Conservation (phyloP, 805 yeast genomes). For the Candida sphagnicola region DNA sequence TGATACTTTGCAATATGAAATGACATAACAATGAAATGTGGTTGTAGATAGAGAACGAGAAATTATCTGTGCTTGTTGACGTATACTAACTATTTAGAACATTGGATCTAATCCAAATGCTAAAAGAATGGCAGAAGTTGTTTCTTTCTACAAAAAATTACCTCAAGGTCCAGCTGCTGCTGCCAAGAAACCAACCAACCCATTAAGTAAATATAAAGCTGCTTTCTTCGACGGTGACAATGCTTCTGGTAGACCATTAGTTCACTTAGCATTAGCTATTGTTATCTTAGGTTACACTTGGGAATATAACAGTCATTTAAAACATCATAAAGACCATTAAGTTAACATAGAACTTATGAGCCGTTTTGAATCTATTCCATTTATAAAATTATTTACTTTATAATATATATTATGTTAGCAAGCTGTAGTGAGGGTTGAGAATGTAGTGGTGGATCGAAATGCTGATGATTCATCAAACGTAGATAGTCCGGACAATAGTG, state of each 20-base stretch:
- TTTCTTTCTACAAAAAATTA: conserved; percentile 89
- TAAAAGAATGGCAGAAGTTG: conserved; percentile 93
- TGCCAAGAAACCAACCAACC: conserved; percentile 59
- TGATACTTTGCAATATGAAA: too few species aligned
- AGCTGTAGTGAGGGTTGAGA: background rate
- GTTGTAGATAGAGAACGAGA: too few species aligned
- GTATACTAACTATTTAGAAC: conserved; percentile 54
- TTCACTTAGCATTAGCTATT: conserved; percentile 70
- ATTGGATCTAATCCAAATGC: conserved; percentile 95
- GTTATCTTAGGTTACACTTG: conserved; percentile 79
- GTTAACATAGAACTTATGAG: background rate
- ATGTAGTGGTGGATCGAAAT: background rate
- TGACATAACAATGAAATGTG: too few species aligned
- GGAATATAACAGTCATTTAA: conserved; percentile 89
- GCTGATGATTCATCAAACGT: too few species aligned
- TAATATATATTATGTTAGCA: background rate
- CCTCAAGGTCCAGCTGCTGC: conserved; percentile 92
- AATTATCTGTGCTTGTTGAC: too few species aligned
- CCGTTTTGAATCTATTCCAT: background rate
- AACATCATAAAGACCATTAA: conserved; percentile 30
- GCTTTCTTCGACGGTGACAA: conserved; percentile 81
- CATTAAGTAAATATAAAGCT: conserved; percentile 76
- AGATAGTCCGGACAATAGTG: too few species aligned
- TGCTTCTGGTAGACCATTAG: conserved; percentile 77
- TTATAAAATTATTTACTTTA: conserved; percentile 1